phyloP scores from a whole-genome alignment of 1,139 yeast species.

The Pichia sp. region DNA sequence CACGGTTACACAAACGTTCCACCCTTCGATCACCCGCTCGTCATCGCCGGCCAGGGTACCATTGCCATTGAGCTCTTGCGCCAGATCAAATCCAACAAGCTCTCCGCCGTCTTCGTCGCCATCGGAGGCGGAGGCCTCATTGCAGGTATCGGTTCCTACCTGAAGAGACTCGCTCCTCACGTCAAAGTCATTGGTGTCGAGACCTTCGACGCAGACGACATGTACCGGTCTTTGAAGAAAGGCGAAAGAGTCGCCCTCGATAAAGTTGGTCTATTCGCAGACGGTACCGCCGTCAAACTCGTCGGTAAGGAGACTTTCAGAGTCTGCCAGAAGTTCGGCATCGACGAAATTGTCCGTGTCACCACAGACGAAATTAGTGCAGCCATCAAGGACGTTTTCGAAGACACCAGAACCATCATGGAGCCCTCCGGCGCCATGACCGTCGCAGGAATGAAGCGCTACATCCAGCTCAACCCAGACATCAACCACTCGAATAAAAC shows the following conservation, averaged over 20 bases:
- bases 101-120: constrained; percentile 85
- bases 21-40: constrained; percentile 96
- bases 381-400: constrained; percentile 93
- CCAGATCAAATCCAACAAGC: constrained; percentile 72
- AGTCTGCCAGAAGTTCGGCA: constrained; percentile 59
- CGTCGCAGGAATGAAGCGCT: constrained; percentile 90
- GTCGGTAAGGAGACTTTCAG: constrained; percentile 94
- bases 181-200: constrained; percentile 94
- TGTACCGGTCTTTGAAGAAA: constrained; percentile 61
- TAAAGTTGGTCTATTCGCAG: constrained; percentile 97
- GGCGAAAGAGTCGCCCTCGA: constrained; percentile 54
- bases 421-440: constrained; percentile 98
- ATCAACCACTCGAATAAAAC: constrained; percentile 68
- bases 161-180: constrained; percentile 94
- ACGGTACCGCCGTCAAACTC: constrained; percentile 94
- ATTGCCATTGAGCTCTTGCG: constrained; percentile 88
- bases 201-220: constrained; percentile 90
- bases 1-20: constrained; percentile 85
- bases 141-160: constrained; percentile 84
- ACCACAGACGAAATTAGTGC: constrained; percentile 96
- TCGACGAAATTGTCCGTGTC: constrained; percentile 85
- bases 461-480: constrained; percentile 61
- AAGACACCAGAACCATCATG: constrained; percentile 87
- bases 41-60: constrained; percentile 99
- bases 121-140: constrained; percentile 98